Evolutionary conservation across 495 filamentous ascomycete species (phyloP), one percentile per base, ranked within the genome.

Genomic region (Talaromyces borbonicus): DNA sequence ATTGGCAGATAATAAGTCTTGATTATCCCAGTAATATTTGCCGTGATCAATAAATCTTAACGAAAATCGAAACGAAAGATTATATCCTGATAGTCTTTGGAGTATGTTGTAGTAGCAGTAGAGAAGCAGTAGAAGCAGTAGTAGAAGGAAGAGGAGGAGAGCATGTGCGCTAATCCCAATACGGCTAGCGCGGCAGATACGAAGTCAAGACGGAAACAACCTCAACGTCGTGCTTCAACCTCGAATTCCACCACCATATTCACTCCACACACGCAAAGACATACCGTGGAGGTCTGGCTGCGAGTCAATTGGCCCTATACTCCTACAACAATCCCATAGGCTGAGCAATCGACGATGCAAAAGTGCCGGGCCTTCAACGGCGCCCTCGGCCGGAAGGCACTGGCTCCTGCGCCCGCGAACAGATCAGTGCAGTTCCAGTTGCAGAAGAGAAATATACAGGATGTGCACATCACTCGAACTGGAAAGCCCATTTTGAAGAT

Each of bases 401-500:
- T 68, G 42, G 53, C 52, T 57, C 66, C 68, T 50, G 49, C 60
- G 56, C 65, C 66, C 39, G 18, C 46, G 20, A 26, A 14, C 46
- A 29, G 14, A 41, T 62, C 58, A 49, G 53, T 69, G 18, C 61
- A 68, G 56, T 63, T 65, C 53, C 64, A 68, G 42, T 49, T 63
- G 43, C 69, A 69, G 57, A 66, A 73, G 62, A 72, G 78, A 52
- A 65, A 61, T 55, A 63, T 92, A 49, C 81, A 84, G 57, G 87
- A 94, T 72, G 73, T 94, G 52, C 66, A 81, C 50, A 90, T 94
- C 58, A 84, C 87, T 46, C 72, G 87, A 53, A 94, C 87, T 36
- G 87, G 87, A 60, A 90, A 85, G 72, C 87, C 87, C 40, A 81
- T 94, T 48, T 67, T 92, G 58, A 80, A 87, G 61, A 67, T 78